Evolutionary conservation across 2,329 filamentous ascomycete genomes (phyloP), one percentile per base, ranked within the genome.

Genomic region (Exserohilum rostratum): DNA sequence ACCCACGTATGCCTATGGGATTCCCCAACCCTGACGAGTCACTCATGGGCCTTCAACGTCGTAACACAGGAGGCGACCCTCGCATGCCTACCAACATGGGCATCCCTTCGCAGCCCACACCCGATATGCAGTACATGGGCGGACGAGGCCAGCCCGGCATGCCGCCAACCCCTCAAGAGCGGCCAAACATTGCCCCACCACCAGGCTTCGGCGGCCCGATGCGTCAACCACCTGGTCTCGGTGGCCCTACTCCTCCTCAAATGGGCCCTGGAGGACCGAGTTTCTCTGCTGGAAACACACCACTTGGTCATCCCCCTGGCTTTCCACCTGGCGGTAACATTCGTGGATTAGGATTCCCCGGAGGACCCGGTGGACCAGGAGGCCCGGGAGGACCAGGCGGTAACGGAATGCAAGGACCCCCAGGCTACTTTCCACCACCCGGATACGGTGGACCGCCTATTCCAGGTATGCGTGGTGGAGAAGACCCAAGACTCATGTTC

Each of bases 41-140:
- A 3, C 55, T 67, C 4, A 60, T 75, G 39, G 59, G 63, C 38
- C 64, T 75, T 11, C 71, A 74, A 62, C 74, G 74, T 38, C 73
- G 72, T 51, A 76, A 69, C 49, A 76, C 72, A 4, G 70, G 68
- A 17, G 71, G 70, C 22, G 65, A 71, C 33, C 67, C 73, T 29
- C 72, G 73, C 10, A 73, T 73, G 45, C 64, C 74, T 60, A 73
- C 69, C 22, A 76, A 76, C 50, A 76, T 76, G 74, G 74, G 74
- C 20, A 76, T 76, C 22, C 74, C 74, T n/a, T 76, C 74, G 18
- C 73, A 76, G 49, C 68, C 72, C 6, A 53, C 70, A 10, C 71
- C 70, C 12, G 73, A 76, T 6, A 68, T 74, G 60, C 67, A 64
- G 5, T 73, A 65, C 51, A 70, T 75, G 68, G 62, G 66, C 15